Base-by-base conservation (phyloP, 2,329 filamentous ascomycete species). In the Phialemonium atrogriseum region DNA sequence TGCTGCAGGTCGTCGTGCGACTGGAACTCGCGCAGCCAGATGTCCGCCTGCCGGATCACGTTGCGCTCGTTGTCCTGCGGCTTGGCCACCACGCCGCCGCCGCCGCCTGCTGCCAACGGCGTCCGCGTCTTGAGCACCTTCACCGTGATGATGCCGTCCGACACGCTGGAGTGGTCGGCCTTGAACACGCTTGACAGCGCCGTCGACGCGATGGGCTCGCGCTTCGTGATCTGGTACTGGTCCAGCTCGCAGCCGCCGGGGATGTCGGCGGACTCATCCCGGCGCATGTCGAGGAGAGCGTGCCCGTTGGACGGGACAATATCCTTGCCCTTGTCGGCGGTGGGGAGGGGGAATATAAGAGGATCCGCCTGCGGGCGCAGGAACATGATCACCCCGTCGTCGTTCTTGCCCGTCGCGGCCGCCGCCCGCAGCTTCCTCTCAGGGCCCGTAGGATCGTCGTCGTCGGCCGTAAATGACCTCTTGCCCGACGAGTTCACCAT, bases 41-140 rank as follows among this genome's bases (percentile, higher is more conserved):
- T 68, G 44, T 76, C 68, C 24, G 72, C 70, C 45, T 77, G 72
- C 2, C 64, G 66, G 41, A 77, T 73, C 25, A 75, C 65, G 36
- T 68, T 70, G 33, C 64, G 62, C 45, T 72, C 70, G 32, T 61
- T 60, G 13, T 70, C 62, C 25, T 64, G 60, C 3, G 66, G 62
- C 33, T 66, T 68, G 25, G 59, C 48, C 30, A 58, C 52, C 4
- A 57, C 40, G 24, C 38, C 31, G 10, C 27, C 10, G 9, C 28
- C 7, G 30, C 10, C 2, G 28, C 28, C 10, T 38, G 37, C 19
- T n/a, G n/a, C n/a, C n/a, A n/a, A n/a, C 12, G 58, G 43, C 4
- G 60, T 47, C 5, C 62, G 54, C 2, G 72, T 76, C 52, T 74
- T 75, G 40, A 77, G 66, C 2, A 77, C 70, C 44, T 77, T 77